Evolutionary conservation across 2,329 filamentous ascomycete species (phyloP).

Genomic region (Trichophyton benhamiae): DNA sequence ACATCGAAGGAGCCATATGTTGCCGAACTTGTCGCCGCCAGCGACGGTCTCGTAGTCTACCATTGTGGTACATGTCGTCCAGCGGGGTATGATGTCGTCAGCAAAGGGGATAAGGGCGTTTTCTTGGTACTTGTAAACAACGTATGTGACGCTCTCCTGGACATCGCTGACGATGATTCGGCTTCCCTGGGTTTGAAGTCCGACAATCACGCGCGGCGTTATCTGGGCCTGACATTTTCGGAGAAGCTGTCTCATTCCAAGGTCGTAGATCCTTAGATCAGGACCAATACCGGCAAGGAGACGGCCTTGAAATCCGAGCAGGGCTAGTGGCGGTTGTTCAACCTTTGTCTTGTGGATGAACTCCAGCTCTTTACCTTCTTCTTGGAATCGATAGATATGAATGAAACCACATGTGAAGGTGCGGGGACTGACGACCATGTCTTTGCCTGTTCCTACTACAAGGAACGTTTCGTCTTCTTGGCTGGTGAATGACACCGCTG

Average conservation of each 20-base stretch:
- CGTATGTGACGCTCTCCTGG: slow-evolving; percentile 79
- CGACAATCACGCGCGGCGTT: slow-evolving; percentile 70
- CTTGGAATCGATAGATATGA: slow-evolving; percentile 80
- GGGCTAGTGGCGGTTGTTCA: slow-evolving; percentile 76
- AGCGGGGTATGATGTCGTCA: slow-evolving; percentile 78
- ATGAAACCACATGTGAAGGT: slow-evolving; percentile 71
- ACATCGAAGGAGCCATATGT: slow-evolving; percentile 83
- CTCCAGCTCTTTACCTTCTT: slow-evolving; percentile 76
- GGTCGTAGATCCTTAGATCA: slow-evolving; percentile 75
- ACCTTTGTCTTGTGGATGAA: slow-evolving; percentile 95
- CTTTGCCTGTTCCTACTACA: slow-evolving; percentile 87
- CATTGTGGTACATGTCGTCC: slow-evolving; percentile 86
- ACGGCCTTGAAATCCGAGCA: slow-evolving; percentile 84
- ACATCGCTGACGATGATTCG: slow-evolving; percentile 88
- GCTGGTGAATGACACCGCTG: slow-evolving; percentile 72
- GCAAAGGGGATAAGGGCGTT: slow-evolving; percentile 89
- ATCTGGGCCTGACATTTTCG: slow-evolving; percentile 80
- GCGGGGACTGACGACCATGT: slow-evolving; percentile 67
- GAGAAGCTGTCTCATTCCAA: slow-evolving; percentile 83
- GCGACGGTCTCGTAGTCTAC: slow-evolving; percentile 94
- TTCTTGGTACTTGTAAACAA: slow-evolving; percentile 83
- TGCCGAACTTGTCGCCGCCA: slow-evolving; percentile 95
- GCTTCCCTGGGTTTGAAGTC: slow-evolving; percentile 77
- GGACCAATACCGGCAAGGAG: slow-evolving; percentile 76
- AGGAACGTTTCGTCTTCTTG: slow-evolving; percentile 83